phyloP scores from a whole-genome alignment of 768 basidiomycete species.

The Gelatoporia subvermispora region DNA sequence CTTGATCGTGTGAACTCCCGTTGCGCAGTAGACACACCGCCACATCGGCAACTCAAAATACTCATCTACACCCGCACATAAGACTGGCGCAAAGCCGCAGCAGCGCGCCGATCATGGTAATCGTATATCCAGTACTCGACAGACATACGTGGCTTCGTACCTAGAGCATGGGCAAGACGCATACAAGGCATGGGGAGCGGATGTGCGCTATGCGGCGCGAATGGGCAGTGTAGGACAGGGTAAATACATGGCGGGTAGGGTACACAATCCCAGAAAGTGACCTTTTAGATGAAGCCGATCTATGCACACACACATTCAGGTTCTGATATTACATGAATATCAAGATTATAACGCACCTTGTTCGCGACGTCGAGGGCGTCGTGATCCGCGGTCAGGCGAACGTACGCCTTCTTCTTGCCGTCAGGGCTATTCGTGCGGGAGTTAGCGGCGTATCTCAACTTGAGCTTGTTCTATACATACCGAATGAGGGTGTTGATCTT shows the following conservation, averaged over 20 bases:
- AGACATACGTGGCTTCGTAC: constrained; percentile 3
- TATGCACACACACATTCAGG: constrained; percentile 24
- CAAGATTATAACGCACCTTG: constrained; percentile 54
- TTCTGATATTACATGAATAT: neutral
- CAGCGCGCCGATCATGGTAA: no score
- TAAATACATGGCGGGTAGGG: constrained; percentile 8
- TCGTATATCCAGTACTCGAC: no score
- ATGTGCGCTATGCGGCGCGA: neutral
- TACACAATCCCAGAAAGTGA: constrained; percentile 6
- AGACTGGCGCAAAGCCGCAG: no score
- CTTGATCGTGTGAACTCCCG: no score
- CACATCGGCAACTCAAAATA: no score
- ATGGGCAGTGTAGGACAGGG: neutral
- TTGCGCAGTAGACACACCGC: no score
- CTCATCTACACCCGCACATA: no score
- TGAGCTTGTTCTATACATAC: constrained; percentile 38
- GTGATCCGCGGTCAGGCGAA: constrained; percentile 90
- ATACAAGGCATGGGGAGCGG: constrained; percentile 7
- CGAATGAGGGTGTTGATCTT: constrained; percentile 99
- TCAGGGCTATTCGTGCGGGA: constrained; percentile 61
- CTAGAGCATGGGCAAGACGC: constrained; percentile 4
- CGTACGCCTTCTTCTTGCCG: constrained; percentile 99
- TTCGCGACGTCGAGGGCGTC: constrained; percentile 97
- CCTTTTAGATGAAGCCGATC: constrained; percentile 89
- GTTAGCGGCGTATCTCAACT: neutral